These are phyloP conservation scores for Backusella luteola DNA, from an alignment of 192 early-diverging fungal species.

Conservation along the genomic window DNA sequence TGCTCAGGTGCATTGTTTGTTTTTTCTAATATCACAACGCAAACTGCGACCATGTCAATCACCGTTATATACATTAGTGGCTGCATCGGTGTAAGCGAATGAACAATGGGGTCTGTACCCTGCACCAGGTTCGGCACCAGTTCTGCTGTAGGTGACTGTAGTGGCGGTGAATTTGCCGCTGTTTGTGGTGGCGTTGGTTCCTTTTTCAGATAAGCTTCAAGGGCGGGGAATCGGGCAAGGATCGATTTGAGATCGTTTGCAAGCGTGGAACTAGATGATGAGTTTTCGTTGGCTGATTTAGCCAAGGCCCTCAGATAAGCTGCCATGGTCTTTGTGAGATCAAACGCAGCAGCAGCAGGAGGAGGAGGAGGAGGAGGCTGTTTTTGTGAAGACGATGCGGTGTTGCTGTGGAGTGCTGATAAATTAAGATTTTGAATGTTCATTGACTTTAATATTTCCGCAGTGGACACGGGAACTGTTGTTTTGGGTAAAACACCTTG, in stretches of 20 bases:
- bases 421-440: constrained; percentile 32
- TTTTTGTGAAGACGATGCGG: constrained; percentile 16
- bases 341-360: constrained; percentile 1
- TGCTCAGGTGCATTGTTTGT: constrained; percentile 48
- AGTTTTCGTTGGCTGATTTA: constrained; percentile 12
- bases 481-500: not conserved
- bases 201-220: constrained; percentile 33
- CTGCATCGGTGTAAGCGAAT: constrained; percentile 13
- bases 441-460: constrained; percentile 25
- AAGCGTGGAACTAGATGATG: not conserved
- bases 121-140: not conserved
- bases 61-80: constrained; percentile 52
- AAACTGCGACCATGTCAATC: constrained; percentile 51
- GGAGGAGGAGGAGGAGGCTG: not conserved
- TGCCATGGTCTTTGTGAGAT: constrained; percentile 17
- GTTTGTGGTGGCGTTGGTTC: constrained; percentile 14
- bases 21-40: constrained; percentile 37
- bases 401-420: constrained; percentile 20
- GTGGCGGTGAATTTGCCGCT: not conserved
- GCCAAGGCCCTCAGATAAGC: constrained; percentile 22
- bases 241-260: constrained; percentile 27
- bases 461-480: constrained; percentile 7
- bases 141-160: not conserved
- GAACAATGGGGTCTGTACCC: constrained; percentile 1
- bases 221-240: constrained; percentile 17